These are phyloP conservation scores for Rutstroemia sp. DNA, from an alignment of 2,329 filamentous ascomycete genomes.

Conservation along the genomic window DNA sequence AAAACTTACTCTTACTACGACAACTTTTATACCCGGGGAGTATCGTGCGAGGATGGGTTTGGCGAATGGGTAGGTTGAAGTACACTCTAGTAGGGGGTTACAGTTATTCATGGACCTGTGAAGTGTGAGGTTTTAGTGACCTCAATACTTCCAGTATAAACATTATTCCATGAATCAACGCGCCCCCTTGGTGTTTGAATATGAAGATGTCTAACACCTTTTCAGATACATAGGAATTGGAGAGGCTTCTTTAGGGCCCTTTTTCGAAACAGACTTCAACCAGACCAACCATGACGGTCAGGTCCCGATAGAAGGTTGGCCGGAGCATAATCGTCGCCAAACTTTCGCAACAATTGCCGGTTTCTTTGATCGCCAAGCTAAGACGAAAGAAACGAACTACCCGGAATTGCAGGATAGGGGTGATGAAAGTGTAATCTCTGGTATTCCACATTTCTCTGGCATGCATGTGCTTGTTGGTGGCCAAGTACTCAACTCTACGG, in stretches of 20 bases:
- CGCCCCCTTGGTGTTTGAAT: too few relatives aligned
- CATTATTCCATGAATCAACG: too few relatives aligned
- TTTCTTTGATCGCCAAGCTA: constrained; percentile 54
- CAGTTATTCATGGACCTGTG: background rate
- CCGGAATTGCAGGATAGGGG: constrained; percentile 56
- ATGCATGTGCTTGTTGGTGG: constrained; percentile 46
- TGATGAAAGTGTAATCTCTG: constrained; percentile 57
- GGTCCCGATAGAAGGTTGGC: constrained; percentile 48
- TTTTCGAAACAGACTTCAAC: constrained; percentile 17
- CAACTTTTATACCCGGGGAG: constrained; percentile 8
- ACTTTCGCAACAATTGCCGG: constrained; percentile 61
- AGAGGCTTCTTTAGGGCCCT: constrained; percentile 12
- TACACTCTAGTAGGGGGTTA: background rate
- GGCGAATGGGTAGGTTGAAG: constrained; percentile 15
- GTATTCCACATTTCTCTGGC: constrained; percentile 58
- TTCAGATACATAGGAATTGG: constrained; percentile 12
- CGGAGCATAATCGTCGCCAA: constrained; percentile 54
- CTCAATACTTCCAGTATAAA: too few relatives aligned
- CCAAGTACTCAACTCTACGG: constrained; percentile 50
- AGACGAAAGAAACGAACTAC: constrained; percentile 52
- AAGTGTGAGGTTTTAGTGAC: background rate
- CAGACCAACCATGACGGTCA: constrained; percentile 13
- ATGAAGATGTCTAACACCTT: background rate
- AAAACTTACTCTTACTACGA: background rate
- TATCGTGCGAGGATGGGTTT: constrained; percentile 11